Percentiles rank a stretch among this genome's conserved stretches.
phyloP scores from a whole-genome alignment of 2,329 filamentous ascomycete genomes.

The Sporothrix sp. region DNA sequence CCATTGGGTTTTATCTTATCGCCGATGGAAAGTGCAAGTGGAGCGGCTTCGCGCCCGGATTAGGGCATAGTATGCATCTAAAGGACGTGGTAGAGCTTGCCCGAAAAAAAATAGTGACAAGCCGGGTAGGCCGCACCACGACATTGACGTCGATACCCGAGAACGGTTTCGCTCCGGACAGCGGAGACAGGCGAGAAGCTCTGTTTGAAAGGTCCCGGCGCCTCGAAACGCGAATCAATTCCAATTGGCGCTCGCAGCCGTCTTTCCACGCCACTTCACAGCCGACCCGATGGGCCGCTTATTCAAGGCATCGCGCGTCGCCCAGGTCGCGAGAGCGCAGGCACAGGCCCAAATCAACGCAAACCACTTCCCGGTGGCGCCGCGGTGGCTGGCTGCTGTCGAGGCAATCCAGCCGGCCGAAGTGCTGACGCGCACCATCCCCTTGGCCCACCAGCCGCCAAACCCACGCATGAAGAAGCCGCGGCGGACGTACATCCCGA shows the following conservation, averaged over 20 bases:
- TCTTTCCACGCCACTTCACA: too few species aligned
- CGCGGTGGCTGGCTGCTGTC: constrained; percentile 43
- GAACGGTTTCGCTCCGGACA: neutral
- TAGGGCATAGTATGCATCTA: constrained; percentile 12
- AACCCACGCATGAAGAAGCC: constrained; percentile 49
- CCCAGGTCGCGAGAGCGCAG: constrained; percentile 30
- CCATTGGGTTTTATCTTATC: constrained; percentile 14
- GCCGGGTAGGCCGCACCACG: neutral
- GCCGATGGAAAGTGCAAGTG: neutral
- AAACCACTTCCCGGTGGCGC: constrained; percentile 24
- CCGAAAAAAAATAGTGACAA: constrained; percentile 20
- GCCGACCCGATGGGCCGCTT: constrained; percentile 25
- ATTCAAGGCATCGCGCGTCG: constrained; percentile 33
- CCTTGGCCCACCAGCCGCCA: constrained; percentile 34
- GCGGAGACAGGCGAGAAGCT: neutral
- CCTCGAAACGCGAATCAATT: too few species aligned
- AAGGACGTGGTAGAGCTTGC: neutral
- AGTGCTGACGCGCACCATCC: constrained; percentile 43
- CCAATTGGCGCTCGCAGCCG: neutral
- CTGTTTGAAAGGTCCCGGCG: too few species aligned
- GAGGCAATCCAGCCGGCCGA: constrained; percentile 48
- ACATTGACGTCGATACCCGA: neutral
- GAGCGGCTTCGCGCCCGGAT: neutral
- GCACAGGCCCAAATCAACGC: constrained; percentile 24
- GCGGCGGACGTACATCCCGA: constrained; percentile 71